Base-by-base conservation (phyloP, 805 yeast species). In the Spencermartinsiella europaea region DNA sequence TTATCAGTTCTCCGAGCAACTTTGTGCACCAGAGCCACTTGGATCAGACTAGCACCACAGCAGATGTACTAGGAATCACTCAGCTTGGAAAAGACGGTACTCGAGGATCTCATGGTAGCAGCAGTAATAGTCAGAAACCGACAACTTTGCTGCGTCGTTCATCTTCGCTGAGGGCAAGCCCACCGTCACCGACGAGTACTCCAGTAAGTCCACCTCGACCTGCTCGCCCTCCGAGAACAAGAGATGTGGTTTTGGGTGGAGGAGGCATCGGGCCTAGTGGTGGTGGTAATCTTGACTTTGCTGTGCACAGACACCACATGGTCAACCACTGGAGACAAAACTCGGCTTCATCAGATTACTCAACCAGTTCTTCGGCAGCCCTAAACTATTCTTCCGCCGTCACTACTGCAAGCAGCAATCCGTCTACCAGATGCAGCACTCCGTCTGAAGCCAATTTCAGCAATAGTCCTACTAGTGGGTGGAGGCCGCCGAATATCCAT, bases 1-100 rank as follows among this genome's bases (percentile, higher is more conserved):
- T 34, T 38, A 57, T 57, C 33, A 55, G 59, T 1, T 27, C 34
- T 7, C 60, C 60, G 4, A 38, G 52, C 20, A 56, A 57, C 39
- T 55, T 57, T 40, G 56, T 56, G 12, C 60, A 57, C 35, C 34
- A 50, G 5, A 44, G 46, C 10, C 60, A 57, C 36, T 37, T 56
- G 10, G 60, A 56, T 34, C 49, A 54, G 12, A 17, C 31, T 25
- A 25, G 31, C 12, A 7, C 31, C 7, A 25, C 31, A 7, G 31
- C 31, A 25, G 31, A 25, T 12, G 31, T 25, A 7, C 7, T 25
- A 7, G 31, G 31, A 12, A 25, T 25, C 31, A 25, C 31, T 25
- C 31, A 25, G 31, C 12, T 25, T 7, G 31, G 31, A 7, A 25
- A 25, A 25, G 31, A 12, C 12, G 31, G 31, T 7, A 7, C 31